A percentile compares a stretch with the other conserved stretches of the same genome.
Conservation (phyloP, 2,329 filamentous ascomycete species). For the Aaosphaeria pasadenensis region DNA sequence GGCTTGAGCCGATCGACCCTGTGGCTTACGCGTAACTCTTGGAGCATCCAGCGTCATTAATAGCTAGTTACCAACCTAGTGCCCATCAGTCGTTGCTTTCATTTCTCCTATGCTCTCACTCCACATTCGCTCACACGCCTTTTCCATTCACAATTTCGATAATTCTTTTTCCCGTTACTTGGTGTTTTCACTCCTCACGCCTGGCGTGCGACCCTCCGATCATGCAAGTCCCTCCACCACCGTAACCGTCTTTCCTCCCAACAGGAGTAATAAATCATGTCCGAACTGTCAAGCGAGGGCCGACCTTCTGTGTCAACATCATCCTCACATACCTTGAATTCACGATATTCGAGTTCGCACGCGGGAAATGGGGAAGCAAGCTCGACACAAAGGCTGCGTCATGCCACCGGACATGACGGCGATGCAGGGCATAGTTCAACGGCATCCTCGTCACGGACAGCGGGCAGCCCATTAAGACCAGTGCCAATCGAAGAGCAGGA, state of each 20-base stretch:
- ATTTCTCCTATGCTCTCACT: no score
- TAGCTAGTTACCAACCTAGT: no score
- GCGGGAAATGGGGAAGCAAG: conserved; percentile 25
- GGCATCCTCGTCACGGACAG: conserved; percentile 1
- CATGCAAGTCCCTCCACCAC: conserved; percentile 23
- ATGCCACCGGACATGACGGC: background rate
- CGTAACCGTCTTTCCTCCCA: conserved; percentile 13
- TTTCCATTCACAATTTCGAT: no score
- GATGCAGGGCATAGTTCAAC: no score
- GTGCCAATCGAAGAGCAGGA: conserved; percentile 29
- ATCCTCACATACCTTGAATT: conserved; percentile 32
- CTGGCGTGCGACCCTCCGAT: conserved; percentile 9
- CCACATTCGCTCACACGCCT: no score
- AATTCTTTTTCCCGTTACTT: no score
- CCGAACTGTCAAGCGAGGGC: conserved; percentile 29
- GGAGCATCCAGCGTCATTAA: no score
- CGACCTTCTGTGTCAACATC: conserved; percentile 30
- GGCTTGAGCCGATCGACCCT: no score
- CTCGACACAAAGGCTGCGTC: conserved; percentile 20
- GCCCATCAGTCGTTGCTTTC: no score
- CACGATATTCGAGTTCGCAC: conserved; percentile 19
- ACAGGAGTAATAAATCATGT: conserved; percentile 20
- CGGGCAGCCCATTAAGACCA: conserved; percentile 13
- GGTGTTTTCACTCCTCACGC: background rate
- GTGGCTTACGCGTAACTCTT: no score